Evolutionary conservation across 257 asterid genomes (phyloP).

Genomic region (Ilex asprella): DNA sequence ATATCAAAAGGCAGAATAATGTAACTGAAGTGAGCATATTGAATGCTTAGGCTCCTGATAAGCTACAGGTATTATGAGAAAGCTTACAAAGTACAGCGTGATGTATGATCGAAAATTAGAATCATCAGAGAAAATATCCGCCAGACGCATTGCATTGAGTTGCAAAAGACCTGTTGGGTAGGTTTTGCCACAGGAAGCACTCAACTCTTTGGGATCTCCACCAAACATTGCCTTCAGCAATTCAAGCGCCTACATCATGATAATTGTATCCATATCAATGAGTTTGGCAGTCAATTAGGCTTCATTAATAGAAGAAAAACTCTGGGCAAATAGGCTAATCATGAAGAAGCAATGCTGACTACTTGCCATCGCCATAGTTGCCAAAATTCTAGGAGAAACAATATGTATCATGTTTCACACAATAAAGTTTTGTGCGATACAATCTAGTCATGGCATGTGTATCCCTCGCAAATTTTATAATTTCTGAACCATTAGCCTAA

Average conservation of each 20-base stretch:
- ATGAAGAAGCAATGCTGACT: background rate
- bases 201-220: constrained; percentile 35
- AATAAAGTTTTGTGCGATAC: too few species aligned
- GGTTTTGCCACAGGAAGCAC: constrained; percentile 36
- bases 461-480: too few species aligned
- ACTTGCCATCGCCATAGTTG: too few species aligned
- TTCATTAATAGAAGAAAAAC: background rate
- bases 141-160: constrained; percentile 91
- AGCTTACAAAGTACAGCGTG: constrained; percentile 74
- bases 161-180: constrained; percentile 85
- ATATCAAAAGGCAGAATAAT: too few species aligned
- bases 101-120: constrained; percentile 82
- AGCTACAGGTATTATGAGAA: constrained; percentile 2
- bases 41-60: constrained; percentile 1
- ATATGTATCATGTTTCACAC: too few species aligned
- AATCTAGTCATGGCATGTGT: too few species aligned
- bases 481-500: too few species aligned
- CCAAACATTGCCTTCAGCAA: constrained; percentile 79
- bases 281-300: background rate
- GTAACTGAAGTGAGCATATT: constrained; percentile 9
- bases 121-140: constrained; percentile 93
- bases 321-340: background rate
- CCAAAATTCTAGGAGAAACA: too few species aligned
- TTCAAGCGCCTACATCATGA: constrained; percentile 62
- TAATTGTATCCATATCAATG: constrained; percentile 5